These are phyloP conservation scores for Monosporascus sp. DNA, from an alignment of 2,329 filamentous ascomycete genomes.

Conservation along the genomic window DNA sequence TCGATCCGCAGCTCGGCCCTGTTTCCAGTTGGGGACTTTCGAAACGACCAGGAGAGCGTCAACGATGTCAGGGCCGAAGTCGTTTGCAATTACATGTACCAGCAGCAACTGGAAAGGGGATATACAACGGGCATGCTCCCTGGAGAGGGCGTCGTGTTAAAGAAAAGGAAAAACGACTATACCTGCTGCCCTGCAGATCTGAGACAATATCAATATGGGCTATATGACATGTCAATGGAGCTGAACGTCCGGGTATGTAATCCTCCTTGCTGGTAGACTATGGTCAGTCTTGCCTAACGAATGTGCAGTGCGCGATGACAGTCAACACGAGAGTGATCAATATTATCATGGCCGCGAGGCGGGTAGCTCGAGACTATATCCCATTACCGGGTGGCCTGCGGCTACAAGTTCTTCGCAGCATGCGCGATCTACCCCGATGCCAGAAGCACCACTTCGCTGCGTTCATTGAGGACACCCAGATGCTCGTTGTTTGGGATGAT, in stretches of 20 bases:
- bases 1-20: conserved; percentile 19
- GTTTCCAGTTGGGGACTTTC: conserved; percentile 34
- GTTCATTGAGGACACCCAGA: conserved; percentile 52
- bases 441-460: conserved; percentile 63
- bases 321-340: conserved; percentile 61
- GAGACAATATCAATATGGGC: conserved; percentile 27
- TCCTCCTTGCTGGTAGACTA: conserved; percentile 6
- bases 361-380: conserved; percentile 48
- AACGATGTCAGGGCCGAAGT: conserved; percentile 54
- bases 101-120: conserved; percentile 51
- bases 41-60: conserved; percentile 40
- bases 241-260: conserved; percentile 33
- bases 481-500: conserved; percentile 61
- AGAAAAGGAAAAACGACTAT: conserved; percentile 32
- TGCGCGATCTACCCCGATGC: conserved; percentile 51
- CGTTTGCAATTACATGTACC: conserved; percentile 59
- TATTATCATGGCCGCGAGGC: conserved; percentile 43
- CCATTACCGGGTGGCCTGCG: conserved; percentile 53
- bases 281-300: conserved; percentile 6
- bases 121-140: conserved; percentile 32
- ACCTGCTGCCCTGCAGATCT: conserved; percentile 35
- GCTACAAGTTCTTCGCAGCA: conserved; percentile 56
- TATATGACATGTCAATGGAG: conserved; percentile 31
- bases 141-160: conserved; percentile 35
- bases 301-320: conserved; percentile 58